Evolutionary conservation across 2,329 filamentous ascomycete species (phyloP), one percentile per base, ranked within the genome.

Genomic region (Aurifilum marmelostoma): DNA sequence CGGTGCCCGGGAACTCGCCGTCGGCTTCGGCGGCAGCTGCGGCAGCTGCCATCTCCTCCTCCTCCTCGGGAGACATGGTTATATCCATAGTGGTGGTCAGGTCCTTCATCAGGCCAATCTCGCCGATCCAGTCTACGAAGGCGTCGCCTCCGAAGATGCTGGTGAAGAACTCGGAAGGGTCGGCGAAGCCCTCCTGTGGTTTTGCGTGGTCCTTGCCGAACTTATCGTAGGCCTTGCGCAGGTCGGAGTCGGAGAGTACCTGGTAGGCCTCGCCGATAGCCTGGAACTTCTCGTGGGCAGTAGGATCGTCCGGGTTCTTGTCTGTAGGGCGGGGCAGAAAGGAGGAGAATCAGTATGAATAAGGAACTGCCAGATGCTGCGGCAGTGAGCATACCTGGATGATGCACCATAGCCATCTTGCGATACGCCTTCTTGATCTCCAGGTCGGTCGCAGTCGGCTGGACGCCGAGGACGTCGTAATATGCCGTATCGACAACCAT

Each of bases 41-140:
- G 2, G 73, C 72, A 16, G 84, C 80, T 0, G 80, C 80, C 59
- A 83, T 82, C 60, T 87, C 89, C 71, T 91, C 89, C 73, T 92
- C 91, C 75, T 93, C 92, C 79, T 89, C 88, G 71, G 90, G 89
- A 67, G 92, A 86, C 89, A 94, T 95, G 27, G 93, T 94, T 74
- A 99, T 98, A 76, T 99, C 96, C 95, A 99, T 98, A 59, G 94
- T 97, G 76, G 94, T 93, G 24, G 95, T 98, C 67, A 99, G 86
- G 77, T 99, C 96, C 83, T 97, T 98, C 92, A 99, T 97, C 69
- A 99, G 88, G 64, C 93, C 96, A 75, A 99, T 97, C 85, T 99
- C 96, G 74, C 96, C 96, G 77, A 99, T 98, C 85, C 96, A 93
- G 83, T 99, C 95, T 71, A 91, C 85, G 77, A 99, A 99, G 16